Evolutionary conservation across 495 filamentous ascomycete species (phyloP), one percentile per base, ranked within the genome.

Genomic region (Margaritispora aquatica): DNA sequence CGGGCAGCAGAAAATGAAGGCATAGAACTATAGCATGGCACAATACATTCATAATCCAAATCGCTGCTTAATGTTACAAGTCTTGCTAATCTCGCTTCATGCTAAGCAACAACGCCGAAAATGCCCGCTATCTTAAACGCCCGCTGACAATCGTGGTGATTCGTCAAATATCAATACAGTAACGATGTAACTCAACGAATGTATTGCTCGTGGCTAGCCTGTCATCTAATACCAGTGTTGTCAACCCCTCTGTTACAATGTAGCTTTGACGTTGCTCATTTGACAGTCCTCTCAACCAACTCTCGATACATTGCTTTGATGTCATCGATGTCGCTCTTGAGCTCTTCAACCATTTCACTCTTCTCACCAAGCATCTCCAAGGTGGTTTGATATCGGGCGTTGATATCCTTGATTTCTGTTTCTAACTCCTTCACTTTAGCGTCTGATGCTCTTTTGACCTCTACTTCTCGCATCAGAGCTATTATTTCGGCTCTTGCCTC

Each of bases 311-410:
- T 93, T 59, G 86, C 84, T 77, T 98, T 98, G 67, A 97, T 76
- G 78, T 97, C 94, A 52, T 81, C 77, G 55, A 97, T 88, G 78
- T 97, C 94, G 31, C 86, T 86, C 70, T 82, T 81, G 53, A 99
- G 75, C 77, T 97, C 93, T 62, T 96, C 90, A 15, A 96, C 91
- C 69, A 84, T 73, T 78, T 97, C 94, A 68, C 89, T 96, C 84
- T 95, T 96, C 81, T 98, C 94, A 11, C 94, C 94, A 38, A 97
- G 71, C 87, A 98, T 87, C 76, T 97, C 92, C 44, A 98, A 75
- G 47, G 89, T 93, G 1, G 91, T 94, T 71, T 92, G 84, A 68
- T 97, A 96, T 64, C 93, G 76, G 63, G 80, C 74, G 62, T 83
- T 78, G 57, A 89, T 71, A 49, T 85, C 85, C 51, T 71, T 71